Percentiles rank a stretch among this genome's conserved stretches.
Conservation (phyloP, 1,139 yeast species). For the Hansenula sp. region DNA sequence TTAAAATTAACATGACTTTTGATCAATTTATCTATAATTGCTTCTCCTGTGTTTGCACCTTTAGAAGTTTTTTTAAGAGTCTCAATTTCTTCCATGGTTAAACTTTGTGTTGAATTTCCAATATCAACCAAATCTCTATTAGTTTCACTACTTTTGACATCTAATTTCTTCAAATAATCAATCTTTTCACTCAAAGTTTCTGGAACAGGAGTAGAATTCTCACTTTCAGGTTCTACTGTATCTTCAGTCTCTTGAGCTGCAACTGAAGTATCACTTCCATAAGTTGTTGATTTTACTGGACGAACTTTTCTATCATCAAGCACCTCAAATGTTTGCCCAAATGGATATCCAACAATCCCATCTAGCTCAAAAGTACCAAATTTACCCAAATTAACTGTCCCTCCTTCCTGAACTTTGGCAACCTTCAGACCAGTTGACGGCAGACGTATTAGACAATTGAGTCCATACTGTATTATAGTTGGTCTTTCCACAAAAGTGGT, state of each 20-base stretch:
- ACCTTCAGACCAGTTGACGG: constrained; percentile 81
- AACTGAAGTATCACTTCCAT: constrained; percentile 28
- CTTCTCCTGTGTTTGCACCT: constrained; percentile 65
- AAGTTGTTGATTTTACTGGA: constrained; percentile 39
- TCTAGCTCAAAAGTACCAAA: constrained; percentile 81
- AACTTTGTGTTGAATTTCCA: constrained; percentile 72
- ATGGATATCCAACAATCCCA: constrained; percentile 73
- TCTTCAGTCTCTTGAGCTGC: constrained; percentile 25
- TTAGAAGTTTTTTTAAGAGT: constrained; percentile 65
- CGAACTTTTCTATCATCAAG: constrained; percentile 48
- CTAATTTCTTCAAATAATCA: constrained; percentile 22
- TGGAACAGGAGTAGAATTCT: constrained; percentile 21
- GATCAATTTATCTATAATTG: constrained; percentile 75
- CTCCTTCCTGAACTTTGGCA: constrained; percentile 56
- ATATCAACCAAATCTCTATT: constrained; percentile 70
- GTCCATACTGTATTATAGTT: constrained; percentile 26
- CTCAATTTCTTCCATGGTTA: constrained; percentile 75
- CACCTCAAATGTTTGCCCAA: constrained; percentile 89
- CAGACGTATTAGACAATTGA: constrained; percentile 56
- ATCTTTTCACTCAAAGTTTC: constrained; percentile 22
- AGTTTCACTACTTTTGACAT: constrained; percentile 46
- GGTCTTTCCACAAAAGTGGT: constrained; percentile 5
- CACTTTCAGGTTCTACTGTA: constrained; percentile 23
- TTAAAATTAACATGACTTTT: constrained; percentile 84
- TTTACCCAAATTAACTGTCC: constrained; percentile 73